These are phyloP conservation scores for Colletotrichum nymphaeae DNA, from an alignment of 2,329 filamentous ascomycete genomes.

Conservation along the genomic window DNA sequence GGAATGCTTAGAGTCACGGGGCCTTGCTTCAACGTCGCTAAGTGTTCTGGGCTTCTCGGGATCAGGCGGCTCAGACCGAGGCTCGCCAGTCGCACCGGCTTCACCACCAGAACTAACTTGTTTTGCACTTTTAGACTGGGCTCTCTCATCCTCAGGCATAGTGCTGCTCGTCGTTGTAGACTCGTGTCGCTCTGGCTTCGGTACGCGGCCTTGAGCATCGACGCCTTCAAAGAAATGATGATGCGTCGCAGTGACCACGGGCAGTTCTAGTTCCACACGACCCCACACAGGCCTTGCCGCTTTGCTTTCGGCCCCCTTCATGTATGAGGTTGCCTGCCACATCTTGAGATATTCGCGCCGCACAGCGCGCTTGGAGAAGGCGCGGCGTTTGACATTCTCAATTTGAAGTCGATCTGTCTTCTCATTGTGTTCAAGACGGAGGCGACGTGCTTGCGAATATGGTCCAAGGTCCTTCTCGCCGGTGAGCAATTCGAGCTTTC, in stretches of 20 bases:
- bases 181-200: neutral
- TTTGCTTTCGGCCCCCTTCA: slow-evolving; percentile 46
- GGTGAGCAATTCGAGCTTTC: slow-evolving; percentile 48
- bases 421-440: neutral
- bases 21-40: too few relatives aligned
- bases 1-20: neutral
- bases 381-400: neutral
- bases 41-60: neutral
- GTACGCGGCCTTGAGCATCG: slow-evolving; percentile 42
- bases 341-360: slow-evolving; percentile 59
- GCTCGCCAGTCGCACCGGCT: neutral
- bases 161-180: neutral
- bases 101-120: neutral
- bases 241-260: slow-evolving; percentile 47
- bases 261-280: slow-evolving; percentile 39
- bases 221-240: slow-evolving; percentile 62
- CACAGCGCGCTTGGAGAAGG: slow-evolving; percentile 51
- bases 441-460: slow-evolving; percentile 44
- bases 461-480: slow-evolving; percentile 51
- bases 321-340: slow-evolving; percentile 58
- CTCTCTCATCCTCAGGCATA: neutral
- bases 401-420: neutral
- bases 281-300: slow-evolving; percentile 60
- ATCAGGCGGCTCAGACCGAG: neutral
- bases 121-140: neutral